Conservation (phyloP, 2,329 filamentous ascomycete species). For the Magnaporthales sp. region DNA sequence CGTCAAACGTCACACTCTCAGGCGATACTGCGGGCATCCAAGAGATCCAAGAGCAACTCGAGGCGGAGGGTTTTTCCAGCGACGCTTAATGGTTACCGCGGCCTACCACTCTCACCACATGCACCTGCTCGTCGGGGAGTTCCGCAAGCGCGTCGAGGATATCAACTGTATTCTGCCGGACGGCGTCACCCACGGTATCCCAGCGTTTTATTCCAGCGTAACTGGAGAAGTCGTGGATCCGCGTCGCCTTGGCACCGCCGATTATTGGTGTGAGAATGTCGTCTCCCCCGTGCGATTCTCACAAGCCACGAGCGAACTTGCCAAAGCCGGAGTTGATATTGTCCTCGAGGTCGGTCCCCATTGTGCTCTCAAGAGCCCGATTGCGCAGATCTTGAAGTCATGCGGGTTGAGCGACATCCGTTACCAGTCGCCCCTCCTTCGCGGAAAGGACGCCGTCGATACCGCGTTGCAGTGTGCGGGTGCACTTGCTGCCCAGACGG, state of each 20-base stretch:
- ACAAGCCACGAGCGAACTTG: background rate
- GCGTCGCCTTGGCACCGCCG: conserved; percentile 7
- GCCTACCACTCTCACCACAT: conserved; percentile 27
- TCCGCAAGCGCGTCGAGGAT: conserved; percentile 11
- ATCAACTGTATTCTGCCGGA: no score
- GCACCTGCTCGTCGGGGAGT: conserved; percentile 11
- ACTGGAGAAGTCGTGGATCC: no score
- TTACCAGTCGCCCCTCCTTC: background rate
- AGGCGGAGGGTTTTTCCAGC: background rate
- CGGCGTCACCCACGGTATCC: no score
- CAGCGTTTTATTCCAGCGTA: no score
- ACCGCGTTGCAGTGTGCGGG: conserved; percentile 10
- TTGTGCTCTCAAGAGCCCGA: conserved; percentile 14
- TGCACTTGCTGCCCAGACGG: background rate
- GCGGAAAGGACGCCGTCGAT: conserved; percentile 11
- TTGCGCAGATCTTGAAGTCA: conserved; percentile 12
- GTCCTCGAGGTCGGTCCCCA: conserved; percentile 19
- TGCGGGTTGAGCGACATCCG: no score
- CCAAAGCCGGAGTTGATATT: conserved; percentile 9
- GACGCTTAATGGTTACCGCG: conserved; percentile 17
- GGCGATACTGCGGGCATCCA: conserved; percentile 12
- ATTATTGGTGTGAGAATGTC: conserved; percentile 19
- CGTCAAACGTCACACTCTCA: conserved; percentile 26
- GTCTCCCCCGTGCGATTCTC: conserved; percentile 18
- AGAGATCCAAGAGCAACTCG: background rate